Conservation (phyloP, 1,284 basidiomycete species). For the Trichosporon faecale region DNA sequence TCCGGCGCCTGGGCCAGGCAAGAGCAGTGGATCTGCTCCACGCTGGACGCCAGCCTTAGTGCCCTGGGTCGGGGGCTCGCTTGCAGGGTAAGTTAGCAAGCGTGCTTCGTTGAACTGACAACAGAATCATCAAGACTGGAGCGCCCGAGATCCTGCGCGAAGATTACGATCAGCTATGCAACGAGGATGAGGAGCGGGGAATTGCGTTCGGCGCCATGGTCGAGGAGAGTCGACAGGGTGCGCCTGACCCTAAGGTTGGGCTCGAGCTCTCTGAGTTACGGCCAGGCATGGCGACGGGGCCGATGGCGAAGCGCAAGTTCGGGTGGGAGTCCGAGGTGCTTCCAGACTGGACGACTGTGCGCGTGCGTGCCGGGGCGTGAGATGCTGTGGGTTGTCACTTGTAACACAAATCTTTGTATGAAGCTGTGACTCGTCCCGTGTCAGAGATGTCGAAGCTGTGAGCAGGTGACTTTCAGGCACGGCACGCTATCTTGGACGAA, state of each 20-base stretch:
- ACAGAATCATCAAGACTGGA: slow-evolving; percentile 72
- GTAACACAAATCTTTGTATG: slow-evolving; percentile 8
- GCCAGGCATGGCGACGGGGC: slow-evolving; percentile 37
- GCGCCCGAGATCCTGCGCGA: slow-evolving; percentile 76
- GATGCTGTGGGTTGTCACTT: not conserved
- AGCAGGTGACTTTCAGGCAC: slow-evolving; percentile 2
- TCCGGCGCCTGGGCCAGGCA: slow-evolving; percentile 54
- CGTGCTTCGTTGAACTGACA: not conserved
- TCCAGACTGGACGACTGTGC: slow-evolving; percentile 72
- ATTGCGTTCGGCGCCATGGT: slow-evolving; percentile 45
- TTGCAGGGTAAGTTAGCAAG: slow-evolving; percentile 68
- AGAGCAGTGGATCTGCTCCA: slow-evolving; percentile 73
- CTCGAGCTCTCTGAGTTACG: slow-evolving; percentile 49
- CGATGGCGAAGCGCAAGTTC: slow-evolving; percentile 29
- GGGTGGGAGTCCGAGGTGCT: slow-evolving; percentile 54
- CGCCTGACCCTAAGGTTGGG: slow-evolving; percentile 31
- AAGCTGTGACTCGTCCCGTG: not conserved
- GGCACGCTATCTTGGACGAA: too few species aligned
- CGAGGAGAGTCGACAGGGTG: slow-evolving; percentile 51
- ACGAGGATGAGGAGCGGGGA: slow-evolving; percentile 28
- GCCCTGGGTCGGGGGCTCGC: slow-evolving; percentile 88
- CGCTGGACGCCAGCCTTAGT: slow-evolving; percentile 74
- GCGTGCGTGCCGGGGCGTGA: slow-evolving; percentile 15
- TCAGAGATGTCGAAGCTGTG: not conserved
- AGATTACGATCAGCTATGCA: slow-evolving; percentile 57